Evolutionary conservation across 805 yeast species (phyloP), one percentile per base, ranked within the genome.

Genomic region (Cyberlindnera mycetangii): DNA sequence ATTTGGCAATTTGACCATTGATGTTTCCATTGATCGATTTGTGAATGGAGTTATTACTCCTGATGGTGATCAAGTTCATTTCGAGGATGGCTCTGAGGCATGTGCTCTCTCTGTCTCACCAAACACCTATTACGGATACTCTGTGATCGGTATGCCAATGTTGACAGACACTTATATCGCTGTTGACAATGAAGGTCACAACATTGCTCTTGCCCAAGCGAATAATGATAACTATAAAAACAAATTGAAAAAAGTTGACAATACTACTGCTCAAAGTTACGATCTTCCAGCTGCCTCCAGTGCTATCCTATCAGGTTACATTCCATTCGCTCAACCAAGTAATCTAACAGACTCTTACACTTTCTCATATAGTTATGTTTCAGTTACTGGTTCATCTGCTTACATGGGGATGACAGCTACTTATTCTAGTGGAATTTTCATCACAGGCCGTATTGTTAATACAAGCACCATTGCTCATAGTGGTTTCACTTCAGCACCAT

Each of bases 131-230:
- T 50, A 67, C 5, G 86, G 88, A 1, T 78, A 66, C 55, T 70
- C 75, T 9, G 55, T 76, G 2, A 59, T 85, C 32, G 93, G 92
- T 3, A 64, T 77, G 7, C 71, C 85, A 4, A 78, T 84, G 52
- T 50, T 85, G 37, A 67, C 67, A 41, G 66, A 71, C 37, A 62
- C 74, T 7, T 83, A 77, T 56, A 47, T 84, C 31, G 90, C 83
- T 0, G 81, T 82, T 31, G 89, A 85, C 60, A 70, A 78, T 49
- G 88, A 74, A 14, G 77, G 76, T 16, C 60, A 68, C 20, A 65
- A 66, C 18, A 57, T 84, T 21, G 93, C 84, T 0, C 39, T 85
- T 39, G 86, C 80, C 1, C 72, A 72, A 37, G 69, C 82, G 3
- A 67, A 68, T 43, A 55, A 50, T 36, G 42, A 34, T n/a, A 35